phyloP scores from a whole-genome alignment of 345 rosid species.

The Moringa oleifera region DNA sequence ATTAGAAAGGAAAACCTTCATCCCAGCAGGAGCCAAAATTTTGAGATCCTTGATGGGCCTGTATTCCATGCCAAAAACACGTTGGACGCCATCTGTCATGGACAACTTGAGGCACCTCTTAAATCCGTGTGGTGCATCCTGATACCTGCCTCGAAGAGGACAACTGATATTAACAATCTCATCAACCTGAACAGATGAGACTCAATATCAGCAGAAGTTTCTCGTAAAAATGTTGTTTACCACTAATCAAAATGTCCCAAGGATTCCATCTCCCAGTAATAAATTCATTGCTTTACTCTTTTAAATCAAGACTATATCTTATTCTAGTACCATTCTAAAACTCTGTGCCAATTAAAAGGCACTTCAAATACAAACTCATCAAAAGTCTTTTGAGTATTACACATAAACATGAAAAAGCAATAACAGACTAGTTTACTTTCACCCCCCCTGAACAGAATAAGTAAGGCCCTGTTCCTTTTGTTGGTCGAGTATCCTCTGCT shows the following conservation, averaged over 20 bases:
- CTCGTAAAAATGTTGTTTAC: background rate
- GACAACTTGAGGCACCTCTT: slow-evolving; percentile 91
- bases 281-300: background rate
- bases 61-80: slow-evolving; percentile 87
- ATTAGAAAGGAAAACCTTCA: slow-evolving; percentile 49
- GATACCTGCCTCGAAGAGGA: slow-evolving; percentile 71
- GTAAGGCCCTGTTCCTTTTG: no score
- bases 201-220: slow-evolving; percentile 13
- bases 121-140: slow-evolving; percentile 56
- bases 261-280: background rate
- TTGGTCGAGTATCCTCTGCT: no score
- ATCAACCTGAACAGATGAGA: slow-evolving; percentile 58
- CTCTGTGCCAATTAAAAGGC: no score
- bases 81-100: slow-evolving; percentile 91
- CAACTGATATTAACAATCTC: slow-evolving; percentile 81
- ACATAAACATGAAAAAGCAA: no score
- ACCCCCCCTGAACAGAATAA: no score
- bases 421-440: no score
- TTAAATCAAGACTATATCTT: background rate
- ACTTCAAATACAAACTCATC: no score
- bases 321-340: background rate
- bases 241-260: no score
- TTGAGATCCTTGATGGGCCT: slow-evolving; percentile 82
- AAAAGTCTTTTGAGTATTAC: no score
- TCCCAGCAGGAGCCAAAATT: slow-evolving; percentile 71